A percentile compares a stretch with the other conserved stretches of the same genome.
phyloP scores from a whole-genome alignment of 306 rosid genomes.

The Oxytropis ochrocephala region DNA sequence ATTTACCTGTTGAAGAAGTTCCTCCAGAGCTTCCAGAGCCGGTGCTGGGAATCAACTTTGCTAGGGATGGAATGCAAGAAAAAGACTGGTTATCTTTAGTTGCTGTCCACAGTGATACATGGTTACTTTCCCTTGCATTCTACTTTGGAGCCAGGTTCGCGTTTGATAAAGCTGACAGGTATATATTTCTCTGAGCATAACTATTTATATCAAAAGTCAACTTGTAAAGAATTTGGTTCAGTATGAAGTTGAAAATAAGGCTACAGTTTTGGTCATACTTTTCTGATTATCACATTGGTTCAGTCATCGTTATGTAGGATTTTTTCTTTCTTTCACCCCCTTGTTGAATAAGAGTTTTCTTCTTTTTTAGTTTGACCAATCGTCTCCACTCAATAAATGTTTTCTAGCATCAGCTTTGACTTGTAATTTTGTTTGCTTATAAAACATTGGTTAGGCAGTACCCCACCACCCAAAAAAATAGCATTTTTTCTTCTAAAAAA shows the following conservation, averaged over 20 bases:
- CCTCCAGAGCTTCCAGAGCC: slow-evolving; percentile 98
- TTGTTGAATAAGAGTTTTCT: background rate
- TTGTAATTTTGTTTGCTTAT: slow-evolving; percentile 12
- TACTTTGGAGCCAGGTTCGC: slow-evolving; percentile 92
- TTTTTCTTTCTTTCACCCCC: background rate
- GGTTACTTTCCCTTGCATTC: slow-evolving; percentile 83
- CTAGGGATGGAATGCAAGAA: slow-evolving; percentile 90
- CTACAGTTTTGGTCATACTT: slow-evolving; percentile 6
- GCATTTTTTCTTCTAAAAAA: background rate
- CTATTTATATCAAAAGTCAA: slow-evolving; percentile 1
- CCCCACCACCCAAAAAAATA: background rate
- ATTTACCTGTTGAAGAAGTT: slow-evolving; percentile 93
- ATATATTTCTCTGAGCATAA: background rate
- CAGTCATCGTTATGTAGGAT: background rate
- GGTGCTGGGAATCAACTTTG: slow-evolving; percentile 85
- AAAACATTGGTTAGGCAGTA: slow-evolving; percentile 7
- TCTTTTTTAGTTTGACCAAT: background rate
- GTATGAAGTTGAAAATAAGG: background rate
- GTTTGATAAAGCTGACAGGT: slow-evolving; percentile 77
- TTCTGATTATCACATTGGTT: background rate
- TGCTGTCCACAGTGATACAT: slow-evolving; percentile 84
- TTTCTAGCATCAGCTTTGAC: background rate
- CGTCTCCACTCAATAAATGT: background rate
- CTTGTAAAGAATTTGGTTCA: slow-evolving; percentile 5
- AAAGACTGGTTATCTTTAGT: slow-evolving; percentile 85